Base-by-base conservation (phyloP, 1,139 yeast species). In the Geotrichum citri-aurantii region DNA sequence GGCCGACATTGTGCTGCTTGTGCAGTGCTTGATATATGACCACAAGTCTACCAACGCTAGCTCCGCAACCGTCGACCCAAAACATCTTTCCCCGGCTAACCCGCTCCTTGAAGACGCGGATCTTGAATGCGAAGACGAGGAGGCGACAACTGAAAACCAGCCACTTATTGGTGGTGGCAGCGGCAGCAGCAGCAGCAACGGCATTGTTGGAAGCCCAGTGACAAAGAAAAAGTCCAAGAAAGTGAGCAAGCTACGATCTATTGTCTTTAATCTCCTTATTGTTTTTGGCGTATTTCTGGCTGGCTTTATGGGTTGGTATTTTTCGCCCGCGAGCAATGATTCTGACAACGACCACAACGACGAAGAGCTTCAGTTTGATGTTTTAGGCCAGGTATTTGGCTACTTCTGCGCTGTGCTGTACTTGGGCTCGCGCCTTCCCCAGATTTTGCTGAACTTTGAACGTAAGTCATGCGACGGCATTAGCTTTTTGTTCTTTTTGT, bases 401-500 rank as follows among this genome's bases (percentile, higher is more conserved):
- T 92, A 96, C 89, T 75, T 90, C 58, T 90, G 97, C 75, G 97
- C 98, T 1, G 73, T 79, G 1, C 78, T 92, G 53, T 92, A 92
- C 71, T 75, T 92, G 65, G 96, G 97, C 1, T 90, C 97, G 17
- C 78, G 98, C 65, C 73, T 92, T 26, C 98, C 98, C 0, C 98
- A 92, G 74, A 88, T 92, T 61, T 72, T 88, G 60, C 79, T 92
- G 62, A 92, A 92, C 73, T 89, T 79, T 69, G 79, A 85, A 71
- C 80, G 97, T 66, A 90, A 90, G 74, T 87, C 95, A 1, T 88
- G 96, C 69, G 97, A 91, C 62, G 98, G 98, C 31, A 87, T 92
- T 57, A 87, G 96, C 29, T 90, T 92, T 70, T 79, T 92, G 79
- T 92, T 92, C 73, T 92, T 92, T 74, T 75, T 91, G 48, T 91